Base-by-base conservation (phyloP, 257 asterid genomes). In the Henckelia pumila region DNA sequence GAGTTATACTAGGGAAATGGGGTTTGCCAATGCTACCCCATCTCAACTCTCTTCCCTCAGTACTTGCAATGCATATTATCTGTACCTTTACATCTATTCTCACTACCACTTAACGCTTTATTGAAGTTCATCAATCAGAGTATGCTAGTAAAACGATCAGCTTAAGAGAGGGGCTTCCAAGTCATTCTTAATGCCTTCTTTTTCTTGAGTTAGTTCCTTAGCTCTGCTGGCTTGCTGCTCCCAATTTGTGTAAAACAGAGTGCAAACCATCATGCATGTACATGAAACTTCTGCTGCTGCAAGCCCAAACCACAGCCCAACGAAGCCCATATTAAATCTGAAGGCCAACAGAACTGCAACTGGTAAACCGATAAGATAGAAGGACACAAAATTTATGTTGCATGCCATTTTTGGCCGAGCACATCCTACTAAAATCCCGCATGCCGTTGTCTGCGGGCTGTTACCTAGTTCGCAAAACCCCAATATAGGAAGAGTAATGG, bases 201-300 rank as follows among this genome's bases (percentile, higher is more conserved):
- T 79, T 57, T 62, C 80, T 73, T 63, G 83, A 57, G 75, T 77
- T 29, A 84, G 81, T 66, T 59, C 76, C 72, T 73, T 73, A n/a
- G 85, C 85, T 71, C 85, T 78, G 70, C 65, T 71, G 8, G 85
- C 90, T 70, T 84, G 77, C 26, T 79, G 68, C 44, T 70, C 47
- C 87, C 90, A 82, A 20, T 84, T 84, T 62, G 85, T 84, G 73
- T 75, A 63, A 59, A 73, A 20, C 28, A 84, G 80, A 71, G 75
- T 59, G 52, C 74, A 71, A n/a, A 75, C 76, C 90, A 82, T 82
- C 82, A 84, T 79, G 74, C 82, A 75, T 32, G 71, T 59, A 59
- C 87, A 84, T 17, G 84, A 79, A 56, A 78, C 66, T 72, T 82
- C 81, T 67, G 90, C 89, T 57, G 87, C 84, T 19, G 77, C 87